Conservation (phyloP, 2,329 filamentous ascomycete genomes). For the Ophiosphaerella narmari region DNA sequence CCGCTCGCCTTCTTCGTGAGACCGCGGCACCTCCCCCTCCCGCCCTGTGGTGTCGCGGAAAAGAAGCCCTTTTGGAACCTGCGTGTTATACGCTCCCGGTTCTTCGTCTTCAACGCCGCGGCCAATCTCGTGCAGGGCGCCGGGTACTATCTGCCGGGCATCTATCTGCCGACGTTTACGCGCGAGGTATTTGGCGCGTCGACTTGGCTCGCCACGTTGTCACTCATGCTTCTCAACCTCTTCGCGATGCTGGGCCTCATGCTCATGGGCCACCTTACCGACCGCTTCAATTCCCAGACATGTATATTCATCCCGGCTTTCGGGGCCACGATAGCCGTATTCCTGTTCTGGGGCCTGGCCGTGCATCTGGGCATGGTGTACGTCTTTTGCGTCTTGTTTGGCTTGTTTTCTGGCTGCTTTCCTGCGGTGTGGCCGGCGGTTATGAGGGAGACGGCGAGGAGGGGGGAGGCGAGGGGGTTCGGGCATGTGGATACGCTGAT, state of each 20-base stretch:
- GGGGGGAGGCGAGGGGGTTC: not conserved
- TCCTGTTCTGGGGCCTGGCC: conserved; percentile 55
- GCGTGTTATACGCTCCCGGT: not conserved
- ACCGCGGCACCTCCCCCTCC: conserved; percentile 31
- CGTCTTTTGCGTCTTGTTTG: conserved; percentile 41
- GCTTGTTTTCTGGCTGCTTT: conserved; percentile 39
- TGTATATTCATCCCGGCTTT: conserved; percentile 50
- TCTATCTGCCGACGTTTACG: conserved; percentile 47
- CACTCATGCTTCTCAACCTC: conserved; percentile 45
- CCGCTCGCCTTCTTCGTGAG: conserved; percentile 42
- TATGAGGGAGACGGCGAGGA: conserved; percentile 11
- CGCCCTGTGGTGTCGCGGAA: too few relatives aligned
- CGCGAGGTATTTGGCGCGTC: conserved; percentile 26
- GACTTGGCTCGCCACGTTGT: conserved; percentile 30
- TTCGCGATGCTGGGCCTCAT: conserved; percentile 44
- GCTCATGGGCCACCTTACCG: conserved; percentile 46
- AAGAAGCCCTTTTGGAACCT: too few relatives aligned
- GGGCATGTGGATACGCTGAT: conserved; percentile 2
- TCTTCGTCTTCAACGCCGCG: conserved; percentile 26
- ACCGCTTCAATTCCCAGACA: conserved; percentile 49
- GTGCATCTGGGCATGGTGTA: conserved; percentile 42
- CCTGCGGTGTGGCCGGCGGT: conserved; percentile 31
- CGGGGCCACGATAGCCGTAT: conserved; percentile 48
- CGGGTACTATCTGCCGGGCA: conserved; percentile 47
- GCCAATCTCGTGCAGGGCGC: conserved; percentile 46